phyloP scores from a whole-genome alignment of 2,329 filamentous ascomycete species.

The Anthostomella pinea region DNA sequence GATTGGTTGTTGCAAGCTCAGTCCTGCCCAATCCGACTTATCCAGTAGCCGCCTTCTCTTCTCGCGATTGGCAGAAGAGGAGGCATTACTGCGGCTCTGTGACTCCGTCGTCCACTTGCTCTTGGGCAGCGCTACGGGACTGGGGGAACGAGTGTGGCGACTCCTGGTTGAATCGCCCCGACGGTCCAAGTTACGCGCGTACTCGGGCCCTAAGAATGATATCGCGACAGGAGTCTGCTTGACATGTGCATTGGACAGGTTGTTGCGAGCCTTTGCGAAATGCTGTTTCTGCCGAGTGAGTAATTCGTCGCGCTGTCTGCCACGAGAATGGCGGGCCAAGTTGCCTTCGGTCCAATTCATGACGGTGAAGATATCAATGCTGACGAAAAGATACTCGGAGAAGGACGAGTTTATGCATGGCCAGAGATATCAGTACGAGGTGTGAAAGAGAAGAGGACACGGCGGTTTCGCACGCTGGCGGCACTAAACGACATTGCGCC shows the following conservation, averaged over 20 bases:
- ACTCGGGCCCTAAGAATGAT: conserved; percentile 23
- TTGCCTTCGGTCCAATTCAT: conserved; percentile 53
- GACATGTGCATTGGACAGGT: conserved; percentile 23
- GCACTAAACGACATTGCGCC: too few relatives aligned
- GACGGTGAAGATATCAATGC: conserved; percentile 13
- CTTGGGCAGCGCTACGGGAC: conserved; percentile 14
- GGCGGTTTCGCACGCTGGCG: too few relatives aligned
- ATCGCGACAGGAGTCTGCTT: conserved; percentile 33
- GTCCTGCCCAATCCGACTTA: conserved; percentile 35
- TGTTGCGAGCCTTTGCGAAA: conserved; percentile 43
- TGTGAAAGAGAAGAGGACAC: too few relatives aligned
- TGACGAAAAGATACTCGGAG: conserved; percentile 10
- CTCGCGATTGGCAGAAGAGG: conserved; percentile 14
- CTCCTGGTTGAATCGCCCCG: conserved; percentile 3
- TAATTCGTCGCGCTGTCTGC: conserved; percentile 32
- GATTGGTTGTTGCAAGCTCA: conserved; percentile 33
- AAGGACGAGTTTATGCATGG: too few relatives aligned
- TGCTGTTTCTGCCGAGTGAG: conserved; percentile 44
- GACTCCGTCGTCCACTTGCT: conserved; percentile 10
- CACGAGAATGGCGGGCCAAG: conserved; percentile 41
- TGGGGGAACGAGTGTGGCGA: conserved; percentile 13
- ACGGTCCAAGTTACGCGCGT: conserved; percentile 3
- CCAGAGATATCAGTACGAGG: too few relatives aligned
- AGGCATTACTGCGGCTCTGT: conserved; percentile 2
- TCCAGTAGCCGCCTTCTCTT: conserved; percentile 31